These are phyloP conservation scores for Penicillium sp. DNA, from an alignment of 2,329 filamentous ascomycete genomes.

Conservation along the genomic window DNA sequence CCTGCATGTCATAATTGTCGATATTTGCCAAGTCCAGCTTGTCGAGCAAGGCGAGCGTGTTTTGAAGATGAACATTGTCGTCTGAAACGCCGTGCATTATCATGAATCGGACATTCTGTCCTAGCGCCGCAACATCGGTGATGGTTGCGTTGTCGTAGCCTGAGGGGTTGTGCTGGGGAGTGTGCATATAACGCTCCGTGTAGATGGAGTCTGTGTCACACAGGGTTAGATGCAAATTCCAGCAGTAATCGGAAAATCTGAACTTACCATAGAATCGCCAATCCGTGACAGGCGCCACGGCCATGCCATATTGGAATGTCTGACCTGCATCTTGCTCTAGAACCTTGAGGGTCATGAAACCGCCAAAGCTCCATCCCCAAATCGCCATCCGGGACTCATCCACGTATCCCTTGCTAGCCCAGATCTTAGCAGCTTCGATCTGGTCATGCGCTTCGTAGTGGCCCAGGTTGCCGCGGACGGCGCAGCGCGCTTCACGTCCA, in stretches of 20 bases:
- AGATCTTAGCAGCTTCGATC: conserved; percentile 81
- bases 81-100: conserved; percentile 96
- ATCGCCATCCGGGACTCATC: conserved; percentile 80
- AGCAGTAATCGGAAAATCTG: neutral
- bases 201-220: conserved; percentile 35
- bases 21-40: conserved; percentile 74
- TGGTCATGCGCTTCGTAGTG: conserved; percentile 83
- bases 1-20: conserved; percentile 92
- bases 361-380: conserved; percentile 98
- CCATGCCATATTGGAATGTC: conserved; percentile 96
- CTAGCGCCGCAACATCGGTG: conserved; percentile 67
- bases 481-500: conserved; percentile 75
- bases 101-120: conserved; percentile 76
- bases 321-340: conserved; percentile 83
- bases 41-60: conserved; percentile 81
- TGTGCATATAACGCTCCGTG: conserved; percentile 80
- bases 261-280: conserved; percentile 77
- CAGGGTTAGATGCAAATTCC: neutral
- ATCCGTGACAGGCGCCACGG: conserved; percentile 96
- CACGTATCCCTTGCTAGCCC: conserved; percentile 75
- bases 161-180: conserved; percentile 70
- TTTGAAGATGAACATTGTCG: conserved; percentile 97
- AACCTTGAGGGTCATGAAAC: conserved; percentile 91
- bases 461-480: conserved; percentile 78
- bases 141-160: conserved; percentile 77